Conservation (phyloP, 768 basidiomycete genomes). For the Lentinula lateritia region DNA sequence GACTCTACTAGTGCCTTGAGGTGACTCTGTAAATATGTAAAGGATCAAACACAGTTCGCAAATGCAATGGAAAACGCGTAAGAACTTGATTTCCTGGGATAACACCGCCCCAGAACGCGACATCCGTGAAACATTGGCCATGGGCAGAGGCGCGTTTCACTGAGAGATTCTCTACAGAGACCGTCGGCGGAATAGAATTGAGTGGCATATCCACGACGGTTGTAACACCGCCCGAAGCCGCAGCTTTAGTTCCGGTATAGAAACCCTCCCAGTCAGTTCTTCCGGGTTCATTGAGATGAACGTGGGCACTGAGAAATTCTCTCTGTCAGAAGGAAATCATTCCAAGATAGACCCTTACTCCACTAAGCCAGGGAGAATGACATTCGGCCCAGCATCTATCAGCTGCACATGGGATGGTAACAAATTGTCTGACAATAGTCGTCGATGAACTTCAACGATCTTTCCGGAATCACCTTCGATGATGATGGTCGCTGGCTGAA, state of each 20-base stretch:
- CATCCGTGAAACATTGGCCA: slow-evolving; percentile 73
- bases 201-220: slow-evolving; percentile 97
- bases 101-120: slow-evolving; percentile 93
- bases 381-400: slow-evolving; percentile 53
- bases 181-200: slow-evolving; percentile 95
- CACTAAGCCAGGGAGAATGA: slow-evolving; percentile 73
- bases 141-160: slow-evolving; percentile 66
- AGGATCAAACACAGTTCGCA: not conserved
- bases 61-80: slow-evolving; percentile 8
- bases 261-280: slow-evolving; percentile 95
- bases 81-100: slow-evolving; percentile 84
- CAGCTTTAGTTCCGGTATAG: slow-evolving; percentile 85
- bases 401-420: slow-evolving; percentile 28
- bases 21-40: slow-evolving; percentile 41
- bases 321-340: not conserved
- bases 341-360: slow-evolving; percentile 44
- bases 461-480: slow-evolving; percentile 53
- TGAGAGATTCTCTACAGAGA: slow-evolving; percentile 71
- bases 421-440: slow-evolving; percentile 24
- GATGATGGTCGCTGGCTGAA: slow-evolving; percentile 62
- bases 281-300: slow-evolving; percentile 92
- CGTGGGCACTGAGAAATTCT: slow-evolving; percentile 62
- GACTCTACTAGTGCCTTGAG: slow-evolving; percentile 69
- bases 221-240: slow-evolving; percentile 91
- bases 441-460: slow-evolving; percentile 43